Conservation (phyloP, 2,329 filamentous ascomycete species). For the Massarina eburnea region DNA sequence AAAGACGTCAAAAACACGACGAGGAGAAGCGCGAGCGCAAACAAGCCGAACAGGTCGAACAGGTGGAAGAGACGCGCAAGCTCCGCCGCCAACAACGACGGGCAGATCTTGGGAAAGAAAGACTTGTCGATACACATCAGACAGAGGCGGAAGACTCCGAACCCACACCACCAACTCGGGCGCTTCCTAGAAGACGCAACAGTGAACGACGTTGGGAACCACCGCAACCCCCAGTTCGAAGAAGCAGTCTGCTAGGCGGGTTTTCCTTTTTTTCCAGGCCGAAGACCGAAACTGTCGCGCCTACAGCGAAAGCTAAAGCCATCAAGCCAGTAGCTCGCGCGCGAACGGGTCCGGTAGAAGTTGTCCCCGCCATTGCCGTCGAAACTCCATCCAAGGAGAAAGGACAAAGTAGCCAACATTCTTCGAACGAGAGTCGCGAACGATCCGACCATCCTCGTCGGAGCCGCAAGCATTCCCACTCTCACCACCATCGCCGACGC, state of each 20-base stretch:
- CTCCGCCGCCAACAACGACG: slow-evolving; percentile 25
- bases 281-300: slow-evolving; percentile 30
- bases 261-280: slow-evolving; percentile 33
- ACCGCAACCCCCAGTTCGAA: slow-evolving; percentile 20
- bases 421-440: slow-evolving; percentile 36
- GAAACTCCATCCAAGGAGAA: slow-evolving; percentile 16
- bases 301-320: slow-evolving; percentile 19
- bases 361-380: slow-evolving; percentile 12
- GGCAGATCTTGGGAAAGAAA: slow-evolving; percentile 30
- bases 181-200: slow-evolving; percentile 24
- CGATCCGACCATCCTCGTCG: slow-evolving; percentile 29
- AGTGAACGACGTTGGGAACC: slow-evolving; percentile 24
- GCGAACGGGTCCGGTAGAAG: slow-evolving; percentile 26
- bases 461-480: slow-evolving; percentile 28
- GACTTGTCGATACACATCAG: slow-evolving; percentile 12
- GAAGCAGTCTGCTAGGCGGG: slow-evolving; percentile 35
- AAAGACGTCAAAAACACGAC: slow-evolving; percentile 26
- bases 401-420: slow-evolving; percentile 32
- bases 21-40: slow-evolving; percentile 24
- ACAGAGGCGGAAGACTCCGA: slow-evolving; percentile 23
- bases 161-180: slow-evolving; percentile 19
- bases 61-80: slow-evolving; percentile 27
- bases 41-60: slow-evolving; percentile 13
- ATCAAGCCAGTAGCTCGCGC: slow-evolving; percentile 25
- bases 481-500: slow-evolving; percentile 24